Evolutionary conservation across 2,329 filamentous ascomycete genomes (phyloP).

Genomic region (Amphichorda felina): DNA sequence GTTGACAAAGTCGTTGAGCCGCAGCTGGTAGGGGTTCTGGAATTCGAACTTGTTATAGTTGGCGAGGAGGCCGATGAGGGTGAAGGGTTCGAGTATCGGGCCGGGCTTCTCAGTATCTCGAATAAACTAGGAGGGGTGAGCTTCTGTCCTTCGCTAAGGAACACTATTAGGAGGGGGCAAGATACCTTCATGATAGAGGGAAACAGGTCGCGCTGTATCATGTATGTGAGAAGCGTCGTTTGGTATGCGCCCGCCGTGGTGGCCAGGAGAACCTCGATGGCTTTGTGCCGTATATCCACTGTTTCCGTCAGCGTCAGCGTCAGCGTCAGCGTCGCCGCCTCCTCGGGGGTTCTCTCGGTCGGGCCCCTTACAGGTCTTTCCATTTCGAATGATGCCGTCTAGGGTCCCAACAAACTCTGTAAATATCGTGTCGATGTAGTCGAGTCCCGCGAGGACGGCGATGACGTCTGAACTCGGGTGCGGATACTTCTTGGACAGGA

Average conservation of each 20-base stretch:
- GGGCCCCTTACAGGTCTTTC: conserved; percentile 48
- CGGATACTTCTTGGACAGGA: conserved; percentile 82
- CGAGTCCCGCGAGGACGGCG: conserved; percentile 74
- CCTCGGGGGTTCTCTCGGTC: not conserved
- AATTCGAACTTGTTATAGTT: conserved; percentile 99
- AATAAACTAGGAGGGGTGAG: conserved; percentile 46
- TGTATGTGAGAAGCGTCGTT: conserved; percentile 86
- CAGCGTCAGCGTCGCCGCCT: too few relatives aligned
- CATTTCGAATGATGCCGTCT: conserved; percentile 72
- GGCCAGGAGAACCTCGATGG: conserved; percentile 69
- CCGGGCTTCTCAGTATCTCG: conserved; percentile 61
- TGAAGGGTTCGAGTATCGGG: conserved; percentile 62
- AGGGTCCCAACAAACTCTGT: conserved; percentile 77
- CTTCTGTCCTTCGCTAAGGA: not conserved
- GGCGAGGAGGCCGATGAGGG: conserved; percentile 72
- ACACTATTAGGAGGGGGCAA: too few relatives aligned
- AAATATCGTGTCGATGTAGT: conserved; percentile 78
- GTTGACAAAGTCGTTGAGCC: conserved; percentile 92
- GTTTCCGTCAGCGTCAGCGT: conserved; percentile 3
- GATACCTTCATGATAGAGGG: conserved; percentile 84
- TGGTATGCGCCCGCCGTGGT: conserved; percentile 91
- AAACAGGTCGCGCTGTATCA: conserved; percentile 89
- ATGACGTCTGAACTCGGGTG: conserved; percentile 96
- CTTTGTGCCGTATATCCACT: conserved; percentile 69
- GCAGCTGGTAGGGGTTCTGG: conserved; percentile 87